Base-by-base conservation (phyloP, 805 yeast species). In the Ogataea nitratoaversa region DNA sequence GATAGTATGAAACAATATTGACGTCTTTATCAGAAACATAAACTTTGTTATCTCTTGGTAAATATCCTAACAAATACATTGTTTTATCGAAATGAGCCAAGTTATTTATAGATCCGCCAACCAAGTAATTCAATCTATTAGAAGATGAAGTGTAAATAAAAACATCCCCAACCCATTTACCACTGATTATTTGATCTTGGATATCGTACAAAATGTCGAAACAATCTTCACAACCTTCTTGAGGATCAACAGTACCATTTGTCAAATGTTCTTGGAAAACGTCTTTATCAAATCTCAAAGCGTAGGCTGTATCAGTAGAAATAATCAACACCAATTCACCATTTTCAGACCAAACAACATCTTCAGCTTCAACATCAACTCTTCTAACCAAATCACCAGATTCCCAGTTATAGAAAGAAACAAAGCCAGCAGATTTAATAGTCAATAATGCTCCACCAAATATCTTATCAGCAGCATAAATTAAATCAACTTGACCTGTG, bases 141-240 rank as follows among this genome's bases (percentile, higher is more conserved):
- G 95, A 73, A 16, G 79, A 57, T 2, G 97, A 88, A 13, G 97
- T 87, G 69, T 84, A 93, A 39, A 93, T 78, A 62, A 91, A 90
- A 34, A 93, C 97, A 68, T 93, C 98, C 50, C 98, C 99, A 54
- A 90, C 89, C 89, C 97, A 93, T 62, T 82, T 83, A 56, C 97
- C 97, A 22, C 95, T 82, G 44, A 85, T 78, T 29, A 91, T 77
- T 16, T 80, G 67, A 60, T 93, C 99, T 42, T 77, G 75, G 44
- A 88, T 75, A 46, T 95, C 95, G 55, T 82, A 78, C 42, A 87
- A 69, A 19, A 90, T 90, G 40, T 86, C 95, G 60, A 93, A 88
- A 13, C 91, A 77, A 29, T 76, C 83, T 57, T 85, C 96, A 28
- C 84, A 84, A 50, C 96, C 98, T 60, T 89, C 96, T 57, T 87